These are phyloP conservation scores for Zygosaccharomyces lentus DNA, from an alignment of 805 yeast species.

Conservation along the genomic window DNA sequence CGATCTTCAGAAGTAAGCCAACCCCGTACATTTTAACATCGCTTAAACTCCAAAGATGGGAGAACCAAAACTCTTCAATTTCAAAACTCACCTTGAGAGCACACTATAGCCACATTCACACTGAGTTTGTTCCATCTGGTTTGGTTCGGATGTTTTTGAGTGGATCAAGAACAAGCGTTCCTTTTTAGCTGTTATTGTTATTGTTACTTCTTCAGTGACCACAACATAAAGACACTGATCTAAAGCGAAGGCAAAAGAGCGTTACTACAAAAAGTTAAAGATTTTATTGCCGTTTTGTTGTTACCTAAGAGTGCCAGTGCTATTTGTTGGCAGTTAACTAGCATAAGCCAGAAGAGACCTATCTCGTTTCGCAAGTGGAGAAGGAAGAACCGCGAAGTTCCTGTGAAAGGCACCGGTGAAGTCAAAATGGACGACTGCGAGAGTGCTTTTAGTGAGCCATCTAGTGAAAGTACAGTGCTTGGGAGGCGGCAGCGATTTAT, in stretches of 20 bases:
- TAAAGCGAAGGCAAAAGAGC: neutral
- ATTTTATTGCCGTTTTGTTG: slow-evolving; percentile 23
- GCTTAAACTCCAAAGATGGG: neutral
- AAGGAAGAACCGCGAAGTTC: slow-evolving; percentile 13
- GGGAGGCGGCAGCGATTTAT: slow-evolving; percentile 44
- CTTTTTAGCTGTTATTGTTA: neutral
- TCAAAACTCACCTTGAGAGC: neutral
- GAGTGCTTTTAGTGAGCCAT: neutral
- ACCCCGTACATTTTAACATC: neutral
- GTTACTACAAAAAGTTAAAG: neutral
- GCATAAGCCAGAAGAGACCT: slow-evolving; percentile 14
- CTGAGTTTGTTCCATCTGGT: neutral
- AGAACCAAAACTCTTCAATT: neutral
- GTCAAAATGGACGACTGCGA: slow-evolving; percentile 11
- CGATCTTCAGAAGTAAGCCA: neutral
- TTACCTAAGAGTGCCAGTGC: slow-evolving; percentile 10
- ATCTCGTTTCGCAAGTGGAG: slow-evolving; percentile 19
- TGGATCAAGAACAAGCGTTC: neutral
- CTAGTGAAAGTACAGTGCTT: slow-evolving; percentile 1
- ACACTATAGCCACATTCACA: no score
- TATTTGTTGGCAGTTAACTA: slow-evolving; percentile 8
- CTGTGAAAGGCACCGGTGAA: slow-evolving; percentile 9
- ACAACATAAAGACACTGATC: neutral
- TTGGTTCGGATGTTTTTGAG: neutral
- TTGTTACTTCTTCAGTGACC: neutral